A percentile compares a stretch with the other conserved stretches of the same genome.
Evolutionary conservation across 129 eudicot species (phyloP).

Genomic region (Chrysanthemum lavandulifolium): DNA sequence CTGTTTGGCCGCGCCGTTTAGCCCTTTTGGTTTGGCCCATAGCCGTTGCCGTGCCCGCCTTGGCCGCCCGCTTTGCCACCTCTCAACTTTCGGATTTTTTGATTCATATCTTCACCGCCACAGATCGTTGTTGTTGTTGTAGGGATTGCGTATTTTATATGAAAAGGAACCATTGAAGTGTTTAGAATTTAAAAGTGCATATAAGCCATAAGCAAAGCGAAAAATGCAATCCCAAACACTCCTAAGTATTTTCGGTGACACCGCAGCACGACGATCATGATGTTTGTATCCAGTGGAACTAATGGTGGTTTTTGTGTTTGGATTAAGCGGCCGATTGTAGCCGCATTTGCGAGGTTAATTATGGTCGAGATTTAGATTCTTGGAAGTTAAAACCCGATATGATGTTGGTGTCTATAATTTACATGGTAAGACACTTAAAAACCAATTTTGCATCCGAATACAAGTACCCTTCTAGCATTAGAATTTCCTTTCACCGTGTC

Average conservation of each 20-base stretch:
- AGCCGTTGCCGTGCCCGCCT: too few species aligned
- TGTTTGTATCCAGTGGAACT: slow-evolving; percentile 41
- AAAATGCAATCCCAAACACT: too few species aligned
- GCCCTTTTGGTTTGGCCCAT: too few species aligned
- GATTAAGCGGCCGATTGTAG: slow-evolving; percentile 31
- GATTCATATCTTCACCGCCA: too few species aligned
- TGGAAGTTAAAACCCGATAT: slow-evolving; percentile 42
- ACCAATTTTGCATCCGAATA: not conserved
- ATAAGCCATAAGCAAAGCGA: too few species aligned
- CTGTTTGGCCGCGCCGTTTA: too few species aligned
- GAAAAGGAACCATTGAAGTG: too few species aligned
- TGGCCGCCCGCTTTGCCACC: too few species aligned
- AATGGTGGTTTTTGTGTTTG: slow-evolving; percentile 36
- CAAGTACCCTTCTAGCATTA: not conserved
- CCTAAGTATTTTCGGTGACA: slow-evolving; percentile 8
- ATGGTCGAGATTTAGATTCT: slow-evolving; percentile 28
- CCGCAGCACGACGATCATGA: slow-evolving; percentile 36
- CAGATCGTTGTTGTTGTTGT: too few species aligned
- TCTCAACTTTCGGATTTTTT: too few species aligned
- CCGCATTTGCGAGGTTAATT: slow-evolving; percentile 28
- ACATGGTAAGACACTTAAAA: slow-evolving; percentile 29
- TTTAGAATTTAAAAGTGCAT: not conserved
- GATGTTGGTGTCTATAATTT: slow-evolving; percentile 34
- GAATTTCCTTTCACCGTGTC: not conserved
- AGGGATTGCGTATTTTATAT: too few species aligned